phyloP scores from a whole-genome alignment of 805 yeast genomes.

The Candida hungchunana region DNA sequence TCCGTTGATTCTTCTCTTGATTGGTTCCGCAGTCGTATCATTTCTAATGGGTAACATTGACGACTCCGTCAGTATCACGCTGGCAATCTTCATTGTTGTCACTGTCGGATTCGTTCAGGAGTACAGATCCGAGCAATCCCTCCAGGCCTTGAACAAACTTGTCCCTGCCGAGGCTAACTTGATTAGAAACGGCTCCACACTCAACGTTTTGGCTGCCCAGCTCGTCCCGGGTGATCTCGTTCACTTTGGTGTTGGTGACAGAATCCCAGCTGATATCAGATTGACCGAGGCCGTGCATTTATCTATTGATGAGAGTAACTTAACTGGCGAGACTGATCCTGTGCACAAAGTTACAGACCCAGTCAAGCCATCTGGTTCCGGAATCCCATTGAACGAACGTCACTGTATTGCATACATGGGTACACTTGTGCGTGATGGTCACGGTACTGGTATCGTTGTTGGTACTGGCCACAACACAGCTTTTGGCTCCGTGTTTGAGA shows the following conservation, averaged over 20 bases:
- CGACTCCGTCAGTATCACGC: constrained; percentile 90
- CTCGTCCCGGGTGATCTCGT: constrained; percentile 97
- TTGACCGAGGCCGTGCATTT: constrained; percentile 74
- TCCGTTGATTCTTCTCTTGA: constrained; percentile 81
- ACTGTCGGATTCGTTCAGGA: constrained; percentile 98
- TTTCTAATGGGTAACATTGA: constrained; percentile 94
- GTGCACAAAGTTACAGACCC: constrained; percentile 59
- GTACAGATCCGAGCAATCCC: constrained; percentile 88
- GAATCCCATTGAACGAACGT: constrained; percentile 63
- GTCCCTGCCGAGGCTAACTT: constrained; percentile 97
- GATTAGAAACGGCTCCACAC: constrained; percentile 73
- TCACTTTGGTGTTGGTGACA: constrained; percentile 85
- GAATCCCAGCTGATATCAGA: constrained; percentile 94
- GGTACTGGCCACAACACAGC: constrained; percentile 90
- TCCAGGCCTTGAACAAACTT: constrained; percentile 86
- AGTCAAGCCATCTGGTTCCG: constrained; percentile 31
- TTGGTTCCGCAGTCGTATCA: constrained; percentile 84
- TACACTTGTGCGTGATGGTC: constrained; percentile 93
- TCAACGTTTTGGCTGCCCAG: constrained; percentile 77
- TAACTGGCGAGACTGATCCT: constrained; percentile 94
- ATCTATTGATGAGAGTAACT: constrained; percentile 85
- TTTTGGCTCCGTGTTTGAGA: constrained; percentile 89
- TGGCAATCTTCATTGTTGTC: constrained; percentile 90
- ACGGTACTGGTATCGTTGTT: constrained; percentile 88
- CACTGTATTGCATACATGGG: constrained; percentile 92